Evolutionary conservation across 805 yeast species (phyloP).

Genomic region (Yarrowia porcina): DNA sequence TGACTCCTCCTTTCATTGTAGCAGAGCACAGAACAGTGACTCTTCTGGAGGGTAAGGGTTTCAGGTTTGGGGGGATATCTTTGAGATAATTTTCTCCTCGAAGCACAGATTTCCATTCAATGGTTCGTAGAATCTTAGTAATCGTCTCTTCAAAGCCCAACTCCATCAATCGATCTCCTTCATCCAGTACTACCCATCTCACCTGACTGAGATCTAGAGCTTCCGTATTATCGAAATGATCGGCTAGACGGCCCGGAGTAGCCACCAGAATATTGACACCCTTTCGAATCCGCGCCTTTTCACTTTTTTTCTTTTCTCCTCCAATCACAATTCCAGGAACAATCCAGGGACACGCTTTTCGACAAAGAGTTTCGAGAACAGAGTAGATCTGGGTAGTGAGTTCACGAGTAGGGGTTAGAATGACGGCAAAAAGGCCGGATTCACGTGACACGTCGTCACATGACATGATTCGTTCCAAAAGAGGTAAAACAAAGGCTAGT

Average conservation of each 20-base stretch:
- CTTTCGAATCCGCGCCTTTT: slow-evolving; percentile 90
- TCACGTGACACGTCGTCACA: slow-evolving; percentile 51
- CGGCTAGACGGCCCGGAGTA: slow-evolving; percentile 94
- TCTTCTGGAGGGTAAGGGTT: slow-evolving; percentile 63
- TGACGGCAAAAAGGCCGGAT: slow-evolving; percentile 83
- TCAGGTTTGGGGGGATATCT: slow-evolving; percentile 41
- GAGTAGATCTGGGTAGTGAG: slow-evolving; percentile 84
- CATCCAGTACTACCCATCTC: slow-evolving; percentile 88
- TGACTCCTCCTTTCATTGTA: slow-evolving; percentile 77
- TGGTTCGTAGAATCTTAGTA: slow-evolving; percentile 61
- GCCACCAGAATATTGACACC: slow-evolving; percentile 96
- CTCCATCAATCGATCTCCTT: slow-evolving; percentile 94
- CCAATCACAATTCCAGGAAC: slow-evolving; percentile 98
- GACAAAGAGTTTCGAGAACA: slow-evolving; percentile 62
- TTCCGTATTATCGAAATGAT: slow-evolving; percentile 87
- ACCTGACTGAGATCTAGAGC: slow-evolving; percentile 68
- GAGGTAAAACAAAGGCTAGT: slow-evolving; percentile 79
- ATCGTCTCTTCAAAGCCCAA: slow-evolving; percentile 95
- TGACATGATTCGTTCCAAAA: slow-evolving; percentile 66
- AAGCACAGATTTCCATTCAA: slow-evolving; percentile 49
- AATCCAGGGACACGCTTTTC: slow-evolving; percentile 72
- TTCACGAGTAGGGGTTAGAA: slow-evolving; percentile 92
- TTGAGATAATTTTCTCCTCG: slow-evolving; percentile 35
- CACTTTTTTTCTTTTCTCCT: slow-evolving; percentile 96
- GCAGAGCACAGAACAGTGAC: slow-evolving; percentile 90